These are phyloP conservation scores for Trichoderma sp. DNA, from an alignment of 2,329 filamentous ascomycete species.

Conservation along the genomic window DNA sequence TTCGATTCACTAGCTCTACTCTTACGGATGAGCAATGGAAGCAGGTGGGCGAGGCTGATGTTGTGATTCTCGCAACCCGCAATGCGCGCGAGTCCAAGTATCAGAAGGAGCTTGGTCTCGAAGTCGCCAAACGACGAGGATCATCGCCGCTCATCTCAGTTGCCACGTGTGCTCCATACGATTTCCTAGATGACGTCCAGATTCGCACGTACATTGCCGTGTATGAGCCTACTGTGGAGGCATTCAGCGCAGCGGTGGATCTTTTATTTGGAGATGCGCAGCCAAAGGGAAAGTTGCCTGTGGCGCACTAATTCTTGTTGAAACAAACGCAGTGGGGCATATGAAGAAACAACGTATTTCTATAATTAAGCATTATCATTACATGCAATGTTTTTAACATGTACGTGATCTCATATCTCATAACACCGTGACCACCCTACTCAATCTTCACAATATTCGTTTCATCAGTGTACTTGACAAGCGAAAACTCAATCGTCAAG, in stretches of 20 bases:
- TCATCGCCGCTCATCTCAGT: conserved; percentile 30
- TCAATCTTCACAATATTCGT: conserved; percentile 28
- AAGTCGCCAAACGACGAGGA: conserved; percentile 31
- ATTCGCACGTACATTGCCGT: conserved; percentile 34
- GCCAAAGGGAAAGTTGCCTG: conserved; percentile 32
- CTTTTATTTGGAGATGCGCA: conserved; percentile 32
- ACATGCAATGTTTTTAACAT: neutral
- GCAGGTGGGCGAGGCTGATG: conserved; percentile 32
- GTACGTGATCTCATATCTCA: neutral
- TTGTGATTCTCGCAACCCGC: conserved; percentile 35
- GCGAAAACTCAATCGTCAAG: conserved; percentile 28
- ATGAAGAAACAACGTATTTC: neutral
- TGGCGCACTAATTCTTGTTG: conserved; percentile 14
- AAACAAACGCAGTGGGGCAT: too few relatives aligned
- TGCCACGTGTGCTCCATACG: conserved; percentile 37
- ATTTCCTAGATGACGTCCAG: conserved; percentile 34
- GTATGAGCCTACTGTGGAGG: conserved; percentile 37
- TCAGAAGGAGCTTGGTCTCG: conserved; percentile 33
- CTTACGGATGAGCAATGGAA: conserved; percentile 32
- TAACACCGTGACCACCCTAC: neutral
- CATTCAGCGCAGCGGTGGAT: conserved; percentile 33
- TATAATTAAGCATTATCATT: neutral
- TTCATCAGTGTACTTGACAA: conserved; percentile 27
- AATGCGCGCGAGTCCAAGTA: conserved; percentile 36
- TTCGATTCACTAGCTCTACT: conserved; percentile 33